Conservation (phyloP, 2,329 filamentous ascomycete genomes). For the Chaetomium sp. region DNA sequence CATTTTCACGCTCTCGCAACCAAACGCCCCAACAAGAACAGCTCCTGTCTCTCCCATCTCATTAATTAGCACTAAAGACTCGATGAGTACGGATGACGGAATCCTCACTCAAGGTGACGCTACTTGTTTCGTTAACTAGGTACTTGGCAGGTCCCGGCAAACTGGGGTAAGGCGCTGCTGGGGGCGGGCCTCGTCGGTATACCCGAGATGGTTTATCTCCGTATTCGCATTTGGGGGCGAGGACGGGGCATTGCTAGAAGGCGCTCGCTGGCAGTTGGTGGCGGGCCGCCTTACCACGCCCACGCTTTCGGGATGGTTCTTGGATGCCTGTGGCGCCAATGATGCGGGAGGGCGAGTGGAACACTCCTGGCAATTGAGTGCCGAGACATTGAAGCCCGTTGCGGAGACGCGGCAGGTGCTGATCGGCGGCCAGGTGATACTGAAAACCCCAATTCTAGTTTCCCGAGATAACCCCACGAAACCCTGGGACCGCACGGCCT, state of each 20-base stretch:
- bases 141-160: background rate
- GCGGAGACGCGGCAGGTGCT: background rate
- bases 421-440: background rate
- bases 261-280: background rate
- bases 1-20: background rate
- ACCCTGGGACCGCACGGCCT: background rate
- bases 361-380: no score
- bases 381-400: background rate
- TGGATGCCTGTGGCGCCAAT: background rate
- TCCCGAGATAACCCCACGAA: background rate
- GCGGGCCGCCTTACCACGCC: background rate
- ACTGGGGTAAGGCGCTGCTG: no score
- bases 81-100: no score
- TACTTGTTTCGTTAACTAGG: background rate
- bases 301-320: background rate
- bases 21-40: background rate
- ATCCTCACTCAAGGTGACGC: background rate
- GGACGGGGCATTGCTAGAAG: background rate
- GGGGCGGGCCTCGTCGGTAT: background rate
- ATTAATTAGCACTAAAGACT: background rate
- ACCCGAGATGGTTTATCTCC: background rate
- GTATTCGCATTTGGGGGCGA: background rate
- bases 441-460: background rate
- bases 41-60: background rate
- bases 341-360: background rate